Evolutionary conservation across 2,329 filamentous ascomycete species (phyloP).

Genomic region (Colletotrichum gigasporum): DNA sequence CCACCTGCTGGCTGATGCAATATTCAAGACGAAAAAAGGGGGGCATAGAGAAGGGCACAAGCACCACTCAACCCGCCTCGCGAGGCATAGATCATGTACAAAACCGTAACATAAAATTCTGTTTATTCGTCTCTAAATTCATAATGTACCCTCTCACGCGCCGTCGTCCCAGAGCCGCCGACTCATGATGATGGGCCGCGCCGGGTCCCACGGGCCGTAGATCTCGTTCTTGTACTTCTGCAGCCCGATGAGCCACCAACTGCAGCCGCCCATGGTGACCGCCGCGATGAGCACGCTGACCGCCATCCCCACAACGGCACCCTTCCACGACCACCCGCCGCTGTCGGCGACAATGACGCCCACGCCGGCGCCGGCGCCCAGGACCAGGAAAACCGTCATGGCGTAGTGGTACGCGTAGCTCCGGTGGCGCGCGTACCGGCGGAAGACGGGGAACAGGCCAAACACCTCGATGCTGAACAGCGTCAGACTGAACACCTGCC

Average conservation of each 20-base stretch:
- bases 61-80: too few relatives aligned
- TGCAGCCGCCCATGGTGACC: slow-evolving; percentile 89
- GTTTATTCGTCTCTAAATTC: not conserved
- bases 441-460: slow-evolving; percentile 95
- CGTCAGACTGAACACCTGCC: slow-evolving; percentile 93
- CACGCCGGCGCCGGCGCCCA: slow-evolving; percentile 82
- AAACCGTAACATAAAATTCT: too few relatives aligned
- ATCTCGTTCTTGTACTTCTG: slow-evolving; percentile 99
- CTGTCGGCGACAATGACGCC: slow-evolving; percentile 66
- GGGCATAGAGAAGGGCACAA: too few relatives aligned
- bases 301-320: slow-evolving; percentile 75
- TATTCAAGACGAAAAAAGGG: too few relatives aligned
- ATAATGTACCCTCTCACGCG: too few relatives aligned
- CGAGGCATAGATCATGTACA: too few relatives aligned
- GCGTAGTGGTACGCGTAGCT: slow-evolving; percentile 84
- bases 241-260: slow-evolving; percentile 96
- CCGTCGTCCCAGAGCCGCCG: slow-evolving; percentile 63
- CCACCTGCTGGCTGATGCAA: too few relatives aligned
- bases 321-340: slow-evolving; percentile 59
- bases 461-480: slow-evolving; percentile 98
- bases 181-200: slow-evolving; percentile 84
- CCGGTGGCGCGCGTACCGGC: slow-evolving; percentile 84
- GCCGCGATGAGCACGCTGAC: slow-evolving; percentile 79
- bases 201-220: slow-evolving; percentile 96
- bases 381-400: slow-evolving; percentile 79